Conservation (phyloP, 2,329 filamentous ascomycete genomes). For the Cladosporium austrohemisphaericum region DNA sequence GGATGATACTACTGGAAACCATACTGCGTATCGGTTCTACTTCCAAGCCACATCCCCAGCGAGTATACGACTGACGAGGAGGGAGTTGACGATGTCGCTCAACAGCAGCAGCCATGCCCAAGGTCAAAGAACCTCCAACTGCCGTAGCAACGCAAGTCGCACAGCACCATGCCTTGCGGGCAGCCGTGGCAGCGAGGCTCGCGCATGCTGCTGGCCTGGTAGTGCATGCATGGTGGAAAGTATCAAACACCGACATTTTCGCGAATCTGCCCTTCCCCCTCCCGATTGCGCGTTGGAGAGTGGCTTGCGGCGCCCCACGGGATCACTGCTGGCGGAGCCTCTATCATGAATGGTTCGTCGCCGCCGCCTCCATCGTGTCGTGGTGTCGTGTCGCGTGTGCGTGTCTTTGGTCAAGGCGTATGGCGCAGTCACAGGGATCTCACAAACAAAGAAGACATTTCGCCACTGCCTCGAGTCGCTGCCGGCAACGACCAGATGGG, state of each 20-base stretch:
- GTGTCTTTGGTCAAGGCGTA: not conserved
- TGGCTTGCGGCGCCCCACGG: conserved; percentile 10
- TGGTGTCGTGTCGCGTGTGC: not conserved
- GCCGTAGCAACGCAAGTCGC: too few relatives aligned
- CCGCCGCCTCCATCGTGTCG: not conserved
- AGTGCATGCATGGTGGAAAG: not conserved
- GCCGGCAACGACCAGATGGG: not conserved
- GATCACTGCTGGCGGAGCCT: too few relatives aligned
- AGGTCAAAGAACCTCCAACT: not conserved
- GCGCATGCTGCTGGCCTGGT: not conserved
- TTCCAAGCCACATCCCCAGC: too few relatives aligned
- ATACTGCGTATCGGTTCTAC: too few relatives aligned
- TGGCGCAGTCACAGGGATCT: not conserved
- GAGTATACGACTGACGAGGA: too few relatives aligned
- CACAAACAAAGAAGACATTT: not conserved
- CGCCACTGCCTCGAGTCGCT: not conserved
- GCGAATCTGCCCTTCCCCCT: conserved; percentile 1
- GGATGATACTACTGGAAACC: too few relatives aligned
- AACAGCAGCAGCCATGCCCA: not conserved
- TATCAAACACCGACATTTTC: conserved; percentile 10
- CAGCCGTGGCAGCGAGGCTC: too few relatives aligned
- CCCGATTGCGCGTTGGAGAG: conserved; percentile 1
- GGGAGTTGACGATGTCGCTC: not conserved
- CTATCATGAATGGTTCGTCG: too few relatives aligned
- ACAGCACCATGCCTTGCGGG: too few relatives aligned